Evolutionary conservation across 768 basidiomycete species (phyloP), one percentile per base, ranked within the genome.

Genomic region (Cubamyces sp.): DNA sequence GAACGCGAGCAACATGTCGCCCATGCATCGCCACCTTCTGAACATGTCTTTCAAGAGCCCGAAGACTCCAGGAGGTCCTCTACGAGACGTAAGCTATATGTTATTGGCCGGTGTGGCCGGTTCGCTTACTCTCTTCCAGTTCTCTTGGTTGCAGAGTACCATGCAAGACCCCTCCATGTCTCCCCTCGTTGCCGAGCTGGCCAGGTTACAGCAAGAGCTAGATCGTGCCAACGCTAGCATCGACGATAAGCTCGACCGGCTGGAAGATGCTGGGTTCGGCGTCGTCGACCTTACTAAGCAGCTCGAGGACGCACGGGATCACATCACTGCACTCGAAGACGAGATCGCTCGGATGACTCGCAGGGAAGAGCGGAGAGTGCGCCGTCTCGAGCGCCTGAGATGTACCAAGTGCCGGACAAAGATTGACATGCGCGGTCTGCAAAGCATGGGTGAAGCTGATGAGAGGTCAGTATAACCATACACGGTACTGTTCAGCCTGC

Each of bases 201-300:
- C 78, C 53, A 83, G 88, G 23, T 77, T 95, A 40, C 88, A 94
- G 67, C 78, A 78, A 18, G 88, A 94, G 66, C 86, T 95, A 26
- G 88, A 90, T 64, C 80, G 71, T 2, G 93, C 92, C 11, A 94
- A 96, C 70, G 87, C 89, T 39, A 89, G 84, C 67, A 91, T 96
- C 56, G 94, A 96, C 67, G 88, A 93, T 69, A 94, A 95, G 72
- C 80, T 96, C 16, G 92, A 93, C 70, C 86, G 88, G 54, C 85
- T 96, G 3, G 90, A 92, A 69, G 87, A 93, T 59, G 87, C 88
- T 0, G 92, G 92, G 5, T 73, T 88, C 15, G 91, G 85, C 28
- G 87, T 87, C 43, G 84, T 94, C 47, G 85, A 83, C 7, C 77
- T 92, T 39, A 87, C 88, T 0, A 81, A 80, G 74, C 86, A 84